Conservation (phyloP, 805 yeast genomes). For the Metschnikowia cerradonensis region DNA sequence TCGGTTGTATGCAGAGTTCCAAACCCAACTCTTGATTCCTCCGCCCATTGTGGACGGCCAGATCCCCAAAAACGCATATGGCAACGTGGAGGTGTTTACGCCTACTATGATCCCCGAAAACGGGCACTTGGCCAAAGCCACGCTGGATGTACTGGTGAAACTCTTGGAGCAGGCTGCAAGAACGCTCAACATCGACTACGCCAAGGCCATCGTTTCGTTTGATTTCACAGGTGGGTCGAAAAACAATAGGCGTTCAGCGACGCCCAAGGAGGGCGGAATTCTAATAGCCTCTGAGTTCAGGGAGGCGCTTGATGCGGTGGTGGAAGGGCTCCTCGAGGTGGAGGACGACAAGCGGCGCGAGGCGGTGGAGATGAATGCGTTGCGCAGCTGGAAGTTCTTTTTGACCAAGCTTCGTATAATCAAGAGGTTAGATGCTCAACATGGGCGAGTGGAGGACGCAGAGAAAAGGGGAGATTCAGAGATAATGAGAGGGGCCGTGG, state of each 20-base stretch:
- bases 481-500: too few relatives aligned
- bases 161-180: constrained; percentile 68
- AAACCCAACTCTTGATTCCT: constrained; percentile 69
- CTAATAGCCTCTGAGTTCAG: constrained; percentile 60
- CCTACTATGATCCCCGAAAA: constrained; percentile 82
- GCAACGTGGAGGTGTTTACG: constrained; percentile 78
- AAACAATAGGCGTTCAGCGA: constrained; percentile 40
- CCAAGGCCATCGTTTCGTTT: constrained; percentile 83
- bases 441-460: constrained; percentile 37
- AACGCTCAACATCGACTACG: constrained; percentile 68
- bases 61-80: constrained; percentile 72
- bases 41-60: constrained; percentile 62
- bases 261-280: constrained; percentile 70
- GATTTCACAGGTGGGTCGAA: constrained; percentile 48
- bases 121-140: constrained; percentile 50
- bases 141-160: constrained; percentile 32
- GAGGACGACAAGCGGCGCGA: constrained; percentile 43
- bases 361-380: constrained; percentile 45
- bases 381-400: constrained; percentile 51
- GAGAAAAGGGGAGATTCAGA: too few relatives aligned
- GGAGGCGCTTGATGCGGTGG: constrained; percentile 56
- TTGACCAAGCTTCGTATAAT: constrained; percentile 48
- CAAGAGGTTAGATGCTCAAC: constrained; percentile 43
- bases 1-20: constrained; percentile 70
- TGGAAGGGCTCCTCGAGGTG: constrained; percentile 47